Conservation (phyloP, 2,329 filamentous ascomycete genomes). For the Aspergillus ibericus region DNA sequence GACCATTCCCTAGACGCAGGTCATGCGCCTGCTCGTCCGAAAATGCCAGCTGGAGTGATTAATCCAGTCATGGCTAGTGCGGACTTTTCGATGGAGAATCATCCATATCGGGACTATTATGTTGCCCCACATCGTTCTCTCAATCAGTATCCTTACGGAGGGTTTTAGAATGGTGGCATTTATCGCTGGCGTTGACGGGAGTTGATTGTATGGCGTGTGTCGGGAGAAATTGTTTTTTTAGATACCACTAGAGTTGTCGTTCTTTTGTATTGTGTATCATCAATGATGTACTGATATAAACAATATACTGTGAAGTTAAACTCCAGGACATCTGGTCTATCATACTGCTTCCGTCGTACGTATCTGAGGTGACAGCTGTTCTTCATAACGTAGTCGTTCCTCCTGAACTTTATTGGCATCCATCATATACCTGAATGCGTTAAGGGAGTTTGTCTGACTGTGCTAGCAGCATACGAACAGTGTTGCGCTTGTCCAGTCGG, state of each 20-base stretch:
- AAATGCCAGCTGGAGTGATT: constrained; percentile 51
- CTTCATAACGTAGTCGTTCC: too few species aligned
- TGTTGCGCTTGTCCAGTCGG: too few species aligned
- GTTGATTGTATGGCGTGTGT: not conserved
- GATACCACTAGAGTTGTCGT: constrained; percentile 1
- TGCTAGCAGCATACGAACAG: too few species aligned
- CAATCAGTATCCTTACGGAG: constrained; percentile 26
- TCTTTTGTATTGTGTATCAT: not conserved
- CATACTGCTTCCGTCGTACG: too few species aligned
- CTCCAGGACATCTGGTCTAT: too few species aligned
- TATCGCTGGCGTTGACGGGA: not conserved
- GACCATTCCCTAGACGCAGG: constrained; percentile 14
- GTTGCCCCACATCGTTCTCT: constrained; percentile 59
- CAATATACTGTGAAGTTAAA: too few species aligned
- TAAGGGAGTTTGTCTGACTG: too few species aligned
- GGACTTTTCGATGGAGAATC: constrained; percentile 74
- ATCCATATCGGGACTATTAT: constrained; percentile 80
- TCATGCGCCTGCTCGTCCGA: constrained; percentile 31
- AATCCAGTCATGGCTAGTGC: constrained; percentile 72
- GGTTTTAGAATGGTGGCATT: constrained; percentile 11
- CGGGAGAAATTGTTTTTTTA: not conserved
- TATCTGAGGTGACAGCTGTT: too few species aligned
- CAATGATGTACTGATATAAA: too few species aligned
- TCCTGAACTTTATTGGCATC: too few species aligned
- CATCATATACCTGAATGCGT: too few species aligned